Evolutionary conservation across 768 basidiomycete genomes (phyloP), one percentile per base, ranked within the genome.

Genomic region (Russula vinacea): DNA sequence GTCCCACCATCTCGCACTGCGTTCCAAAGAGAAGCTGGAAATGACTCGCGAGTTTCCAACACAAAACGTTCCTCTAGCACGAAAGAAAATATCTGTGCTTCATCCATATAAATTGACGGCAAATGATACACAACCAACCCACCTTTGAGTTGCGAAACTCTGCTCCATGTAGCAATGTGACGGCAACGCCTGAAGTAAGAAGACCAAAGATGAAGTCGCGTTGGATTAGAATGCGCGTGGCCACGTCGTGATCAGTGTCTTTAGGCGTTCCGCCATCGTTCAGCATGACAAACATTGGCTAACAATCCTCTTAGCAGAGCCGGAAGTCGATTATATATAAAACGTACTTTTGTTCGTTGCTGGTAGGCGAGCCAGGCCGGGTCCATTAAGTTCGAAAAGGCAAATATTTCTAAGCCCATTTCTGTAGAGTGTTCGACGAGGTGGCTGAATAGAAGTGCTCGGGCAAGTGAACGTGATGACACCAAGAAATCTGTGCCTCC

Each of bases 221-320:
- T 60, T 86, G 83, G 5, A 73, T 67, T 2, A 88, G 74, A 17
- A 79, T 72, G 24, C 75, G 72, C 32, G 70, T 73, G 1, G 71
- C 61, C 8, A 65, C 57, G 47, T 67, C 67, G 1, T 17, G 22
- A 51, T 50, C 68, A 9, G 56, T 47, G 24, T 68, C 65, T 9
- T 71, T 62, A 5, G 68, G 62, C 5, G 73, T 51, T 10, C 78
- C 81, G 9, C 84, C 86, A 59, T 86, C 86, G 63, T 83, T 80
- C 22, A 78, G 74, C 74, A 89, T 76, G 33, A 83, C 77, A 61
- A 87, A 88, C 85, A 89, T 87, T 1, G 88, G 87, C 84, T 88
- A 9, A 33, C 39, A 16, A 9, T 45, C 2, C 42, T 7, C 53
- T 76, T 49, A 74, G 64, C 17, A 37, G 45, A 33, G 39, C 45